phyloP scores from a whole-genome alignment of 73 alveolate genomes.

The Paramecium sonneborni region DNA sequence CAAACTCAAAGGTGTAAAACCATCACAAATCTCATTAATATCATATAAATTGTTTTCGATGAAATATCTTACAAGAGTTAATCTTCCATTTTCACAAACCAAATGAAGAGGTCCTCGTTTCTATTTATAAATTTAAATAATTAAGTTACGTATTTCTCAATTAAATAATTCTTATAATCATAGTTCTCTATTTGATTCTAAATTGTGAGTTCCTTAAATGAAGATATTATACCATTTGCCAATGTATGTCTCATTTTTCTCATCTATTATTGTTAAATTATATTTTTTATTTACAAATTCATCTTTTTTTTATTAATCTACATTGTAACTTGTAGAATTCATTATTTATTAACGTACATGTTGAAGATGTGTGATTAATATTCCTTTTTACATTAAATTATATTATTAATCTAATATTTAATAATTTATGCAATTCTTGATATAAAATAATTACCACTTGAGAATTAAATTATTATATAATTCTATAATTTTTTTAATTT shows the following conservation, averaged over 20 bases:
- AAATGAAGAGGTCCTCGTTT: neutral
- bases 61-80: neutral
- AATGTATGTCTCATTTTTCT: slow-evolving; percentile 9
- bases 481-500: neutral
- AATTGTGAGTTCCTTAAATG: neutral
- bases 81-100: slow-evolving; percentile 7
- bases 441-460: neutral
- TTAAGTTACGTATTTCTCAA: neutral
- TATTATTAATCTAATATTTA: neutral
- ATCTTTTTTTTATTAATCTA: neutral
- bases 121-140: neutral
- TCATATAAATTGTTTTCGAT: neutral
- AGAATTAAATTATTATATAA: neutral
- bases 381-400: neutral
- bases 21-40: neutral
- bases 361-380: neutral
- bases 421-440: too few species aligned
- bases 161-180: neutral
- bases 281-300: neutral
- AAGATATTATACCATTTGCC: neutral
- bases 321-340: neutral
- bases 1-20: neutral
- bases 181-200: neutral
- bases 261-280: neutral
- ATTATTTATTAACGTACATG: neutral